Base-by-base conservation (phyloP, 2,329 filamentous ascomycete species). In the Fonsecaea erecta region DNA sequence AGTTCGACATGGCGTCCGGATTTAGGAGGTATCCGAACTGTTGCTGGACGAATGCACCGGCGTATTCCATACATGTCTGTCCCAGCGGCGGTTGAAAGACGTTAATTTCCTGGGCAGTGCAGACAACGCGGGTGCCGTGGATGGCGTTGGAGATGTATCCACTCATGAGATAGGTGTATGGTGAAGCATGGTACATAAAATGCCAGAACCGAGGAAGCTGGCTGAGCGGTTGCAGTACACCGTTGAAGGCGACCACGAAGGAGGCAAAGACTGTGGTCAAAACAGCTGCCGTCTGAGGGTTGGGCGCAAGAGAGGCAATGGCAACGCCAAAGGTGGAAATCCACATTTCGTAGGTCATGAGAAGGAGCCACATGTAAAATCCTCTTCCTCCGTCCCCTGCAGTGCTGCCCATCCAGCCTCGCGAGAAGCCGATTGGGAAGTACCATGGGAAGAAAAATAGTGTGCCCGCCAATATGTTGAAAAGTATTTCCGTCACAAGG, bases 181-280 rank as follows among this genome's bases (percentile, higher is more conserved):
- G 92, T 0, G 90, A 90, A 37, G 94, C 83, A 1, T 79, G 86
- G 76, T 87, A 87, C 1, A 80, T 71, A 76, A 88, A 90, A 32
- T 80, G 78, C 87, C 88, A 93, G 77, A 92, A 90, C 11, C 83
- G 83, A 1, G 84, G 84, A 6, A 92, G 78, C 70, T 78, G 75
- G 3, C 79, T 77, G 0, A 89, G 88, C 6, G 80, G 79, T 32
- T 88, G 87, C 67, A 95, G 84, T 60, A 95, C 88, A 83, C 77
- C 75, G 73, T 88, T 90, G 83, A 93, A 93, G 72, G 91, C 85
- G 60, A 93, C 81, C 67, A 84, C 86, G 58, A 93, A 81, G 35
- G 85, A 87, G 79, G 93, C 93, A 72, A 90, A 78, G 66, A 93
- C 75, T 68, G 91, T 90, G 72, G 90, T 90, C 68, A 94, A 81